Conservation (phyloP, 768 basidiomycete genomes). For the Pisolithus orientalis region DNA sequence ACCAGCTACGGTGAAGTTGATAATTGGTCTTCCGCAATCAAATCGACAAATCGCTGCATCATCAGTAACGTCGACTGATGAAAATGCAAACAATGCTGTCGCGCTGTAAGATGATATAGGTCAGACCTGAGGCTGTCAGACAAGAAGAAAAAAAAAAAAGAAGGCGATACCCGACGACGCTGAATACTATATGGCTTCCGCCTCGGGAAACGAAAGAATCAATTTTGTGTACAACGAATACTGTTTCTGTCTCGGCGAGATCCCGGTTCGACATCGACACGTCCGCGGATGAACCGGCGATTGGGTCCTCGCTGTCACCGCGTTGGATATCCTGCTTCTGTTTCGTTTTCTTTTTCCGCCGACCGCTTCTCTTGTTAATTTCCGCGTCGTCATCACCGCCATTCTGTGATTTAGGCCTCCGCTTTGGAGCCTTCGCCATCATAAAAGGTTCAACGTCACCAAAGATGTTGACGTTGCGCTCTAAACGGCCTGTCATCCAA, state of each 20-base stretch:
- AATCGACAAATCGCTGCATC: conserved; percentile 29
- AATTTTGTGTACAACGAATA: conserved; percentile 58
- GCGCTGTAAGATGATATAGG: conserved; percentile 36
- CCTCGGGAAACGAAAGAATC: conserved; percentile 35
- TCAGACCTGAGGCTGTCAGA: no score
- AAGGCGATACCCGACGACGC: conserved; percentile 55
- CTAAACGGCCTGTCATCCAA: conserved; percentile 58
- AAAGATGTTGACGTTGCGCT: conserved; percentile 47
- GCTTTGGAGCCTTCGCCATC: conserved; percentile 26
- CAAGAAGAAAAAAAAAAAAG: no score
- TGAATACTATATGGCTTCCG: conserved; percentile 51
- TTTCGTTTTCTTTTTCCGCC: conserved; percentile 12
- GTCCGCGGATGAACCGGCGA: neutral
- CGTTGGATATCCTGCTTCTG: conserved; percentile 15
- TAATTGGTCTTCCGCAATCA: conserved; percentile 52
- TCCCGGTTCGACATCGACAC: conserved; percentile 13
- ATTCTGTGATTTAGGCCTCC: conserved; percentile 21
- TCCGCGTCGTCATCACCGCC: conserved; percentile 22
- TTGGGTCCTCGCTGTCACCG: conserved; percentile 17
- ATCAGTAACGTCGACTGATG: conserved; percentile 21
- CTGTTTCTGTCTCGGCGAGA: conserved; percentile 23
- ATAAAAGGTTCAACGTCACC: conserved; percentile 45
- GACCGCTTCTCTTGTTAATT: conserved; percentile 10
- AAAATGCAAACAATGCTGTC: conserved; percentile 58
- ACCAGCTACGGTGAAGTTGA: conserved; percentile 45